Base-by-base conservation (phyloP, 768 basidiomycete species). In the Dacryopinax primogenitus region DNA sequence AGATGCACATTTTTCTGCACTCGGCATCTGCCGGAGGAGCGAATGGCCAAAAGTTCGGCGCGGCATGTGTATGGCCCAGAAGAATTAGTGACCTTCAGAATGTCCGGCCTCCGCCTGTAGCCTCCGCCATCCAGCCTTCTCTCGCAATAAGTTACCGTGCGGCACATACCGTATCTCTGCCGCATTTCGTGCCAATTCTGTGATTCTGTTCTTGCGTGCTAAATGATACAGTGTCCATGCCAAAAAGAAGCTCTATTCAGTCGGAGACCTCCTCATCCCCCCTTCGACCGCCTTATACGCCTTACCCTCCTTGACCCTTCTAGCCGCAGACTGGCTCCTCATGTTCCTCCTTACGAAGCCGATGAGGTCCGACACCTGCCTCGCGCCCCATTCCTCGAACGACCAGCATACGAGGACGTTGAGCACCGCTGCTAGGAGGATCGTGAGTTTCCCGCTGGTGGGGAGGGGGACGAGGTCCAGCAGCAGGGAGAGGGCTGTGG, bases 261-360 rank as follows among this genome's bases (percentile, higher is more conserved):
- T 58, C 51, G 32, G 32, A 30, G 51, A 58, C 26, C 51, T 23
- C 51, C 51, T 62, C 84, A 86, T 84, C 34, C 83, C 85, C 23
- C 85, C 84, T 70, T 92, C 90, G 1, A 98, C 84, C 9, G 82
- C 79, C 76, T 93, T 94, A 81, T 98, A 98, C 62, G 81, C 75
- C 73, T 92, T 92, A 3, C 86, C 87, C 15, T 84, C 84, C 51
- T 78, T 77, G 61, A 77, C 78, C 65, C 86, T 78, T 66, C 82
- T 78, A 79, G 61, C 76, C 62, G 74, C 74, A 39, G 70, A 74
- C 1, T 77, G 77, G 73, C 80, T 77, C 62, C 75, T 74, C 65
- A 76, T 73, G 67, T 83, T 66, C 36, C 72, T 70, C 2, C 82
- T 84, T 6, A 67, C 26, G 18, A 35, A 63, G 33, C 66, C 45